A percentile compares a stretch with the other conserved stretches of the same genome.
phyloP scores from a whole-genome alignment of 768 basidiomycete genomes.

The Exidia glandulosa region DNA sequence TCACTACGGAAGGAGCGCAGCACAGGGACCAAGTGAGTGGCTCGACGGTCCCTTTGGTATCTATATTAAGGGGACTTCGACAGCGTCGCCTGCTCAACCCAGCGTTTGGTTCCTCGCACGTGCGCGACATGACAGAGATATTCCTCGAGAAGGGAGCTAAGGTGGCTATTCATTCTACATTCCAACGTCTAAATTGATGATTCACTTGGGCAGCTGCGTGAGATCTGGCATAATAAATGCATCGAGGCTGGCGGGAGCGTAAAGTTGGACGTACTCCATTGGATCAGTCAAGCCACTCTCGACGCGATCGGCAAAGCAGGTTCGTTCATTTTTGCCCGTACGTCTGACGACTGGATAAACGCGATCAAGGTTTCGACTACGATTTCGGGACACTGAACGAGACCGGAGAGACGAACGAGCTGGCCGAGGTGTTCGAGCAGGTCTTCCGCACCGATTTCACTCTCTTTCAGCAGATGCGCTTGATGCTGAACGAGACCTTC shows the following conservation, averaged over 20 bases:
- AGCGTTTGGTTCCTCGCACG: neutral
- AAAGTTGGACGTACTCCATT: neutral
- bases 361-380: slow-evolving; percentile 22
- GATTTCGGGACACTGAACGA: slow-evolving; percentile 20
- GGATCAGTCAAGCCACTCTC: neutral
- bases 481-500: neutral
- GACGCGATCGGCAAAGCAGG: slow-evolving; percentile 15
- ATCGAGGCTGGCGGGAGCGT: neutral
- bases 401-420: slow-evolving; percentile 19
- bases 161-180: slow-evolving; percentile 17
- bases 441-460: slow-evolving; percentile 17
- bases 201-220: slow-evolving; percentile 9
- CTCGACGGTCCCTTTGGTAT: neutral
- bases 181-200: neutral
- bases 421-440: slow-evolving; percentile 17
- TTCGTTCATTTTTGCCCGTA: neutral
- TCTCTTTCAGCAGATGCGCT: neutral
- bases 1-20: neutral
- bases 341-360: neutral
- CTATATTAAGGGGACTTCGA: neutral
- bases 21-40: neutral
- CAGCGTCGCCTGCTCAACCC: neutral
- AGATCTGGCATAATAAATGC: slow-evolving; percentile 9
- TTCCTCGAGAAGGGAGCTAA: slow-evolving; percentile 45
- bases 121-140: slow-evolving; percentile 30